Evolutionary conservation across 805 yeast genomes (phyloP).

Genomic region (Candida silvicultrix): DNA sequence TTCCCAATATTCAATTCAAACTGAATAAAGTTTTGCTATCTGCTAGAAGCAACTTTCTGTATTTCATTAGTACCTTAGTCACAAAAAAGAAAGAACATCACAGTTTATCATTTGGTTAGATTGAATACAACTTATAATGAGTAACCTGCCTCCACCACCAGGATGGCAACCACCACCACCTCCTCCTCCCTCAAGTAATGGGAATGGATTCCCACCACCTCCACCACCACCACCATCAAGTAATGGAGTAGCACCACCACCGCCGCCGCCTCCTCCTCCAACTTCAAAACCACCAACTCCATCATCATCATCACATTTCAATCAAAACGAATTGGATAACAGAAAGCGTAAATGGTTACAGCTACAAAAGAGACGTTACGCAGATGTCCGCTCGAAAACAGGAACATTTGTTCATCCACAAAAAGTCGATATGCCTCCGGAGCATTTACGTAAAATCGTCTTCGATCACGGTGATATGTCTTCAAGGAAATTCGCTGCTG

Average conservation of each 20-base stretch:
- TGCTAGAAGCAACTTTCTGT: no score
- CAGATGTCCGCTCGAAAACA: slow-evolving; percentile 23
- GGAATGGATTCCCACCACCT: slow-evolving; percentile 21
- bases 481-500: slow-evolving; percentile 69
- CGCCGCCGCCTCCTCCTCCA: slow-evolving; percentile 27
- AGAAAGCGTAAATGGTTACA: slow-evolving; percentile 56
- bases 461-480: slow-evolving; percentile 82
- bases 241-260: slow-evolving; percentile 1
- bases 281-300: slow-evolving; percentile 29
- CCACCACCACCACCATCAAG: slow-evolving; percentile 18
- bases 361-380: slow-evolving; percentile 53
- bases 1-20: background rate
- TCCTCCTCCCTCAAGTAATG: slow-evolving; percentile 19
- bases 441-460: slow-evolving; percentile 81
- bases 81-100: no score
- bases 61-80: no score
- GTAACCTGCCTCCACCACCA: slow-evolving; percentile 28
- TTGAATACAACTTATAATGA: slow-evolving; percentile 1
- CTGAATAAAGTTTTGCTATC: no score
- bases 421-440: slow-evolving; percentile 87
- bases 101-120: no score
- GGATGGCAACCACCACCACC: slow-evolving; percentile 22
- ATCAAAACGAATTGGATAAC: slow-evolving; percentile 28
- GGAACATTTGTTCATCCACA: slow-evolving; percentile 49
- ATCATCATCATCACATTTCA: slow-evolving; percentile 10